A percentile compares a stretch with the other conserved stretches of the same genome.
These are phyloP conservation scores for Phytophthora palmivora DNA, from an alignment of 352 stramenopile genomes.

Conservation along the genomic window DNA sequence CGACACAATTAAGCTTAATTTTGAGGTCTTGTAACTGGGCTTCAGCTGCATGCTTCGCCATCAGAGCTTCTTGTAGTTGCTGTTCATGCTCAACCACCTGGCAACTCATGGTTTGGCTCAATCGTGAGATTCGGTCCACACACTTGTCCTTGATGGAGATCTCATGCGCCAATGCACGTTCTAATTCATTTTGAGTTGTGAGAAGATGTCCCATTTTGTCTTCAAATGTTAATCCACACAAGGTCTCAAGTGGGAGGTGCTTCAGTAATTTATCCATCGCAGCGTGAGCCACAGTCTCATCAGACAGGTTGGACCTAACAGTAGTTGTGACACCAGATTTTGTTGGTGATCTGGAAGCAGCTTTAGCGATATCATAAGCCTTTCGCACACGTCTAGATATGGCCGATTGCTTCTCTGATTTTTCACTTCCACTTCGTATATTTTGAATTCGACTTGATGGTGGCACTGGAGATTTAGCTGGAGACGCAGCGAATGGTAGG, in stretches of 20 bases:
- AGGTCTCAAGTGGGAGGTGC: slow-evolving; percentile 23
- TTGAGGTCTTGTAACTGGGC: slow-evolving; percentile 44
- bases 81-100: slow-evolving; percentile 70
- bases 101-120: slow-evolving; percentile 75
- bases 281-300: slow-evolving; percentile 31
- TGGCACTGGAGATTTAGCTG: background rate
- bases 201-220: slow-evolving; percentile 57
- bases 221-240: slow-evolving; percentile 41
- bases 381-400: slow-evolving; percentile 54
- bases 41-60: slow-evolving; percentile 46
- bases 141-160: slow-evolving; percentile 74
- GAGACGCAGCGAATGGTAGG: slow-evolving; percentile 2
- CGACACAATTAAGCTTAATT: slow-evolving; percentile 54
- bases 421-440: slow-evolving; percentile 24
- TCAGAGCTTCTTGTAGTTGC: slow-evolving; percentile 52
- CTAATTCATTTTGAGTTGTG: slow-evolving; percentile 35
- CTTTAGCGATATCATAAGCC: slow-evolving; percentile 66
- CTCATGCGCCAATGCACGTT: slow-evolving; percentile 51
- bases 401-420: slow-evolving; percentile 30
- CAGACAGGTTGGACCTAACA: slow-evolving; percentile 6
- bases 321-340: background rate
- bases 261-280: slow-evolving; percentile 46
- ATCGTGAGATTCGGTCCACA: slow-evolving; percentile 69
- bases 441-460: slow-evolving; percentile 25
- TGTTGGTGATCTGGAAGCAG: slow-evolving; percentile 13